Conservation (phyloP, 2,329 filamentous ascomycete species). For the Venturiaceae sp. region DNA sequence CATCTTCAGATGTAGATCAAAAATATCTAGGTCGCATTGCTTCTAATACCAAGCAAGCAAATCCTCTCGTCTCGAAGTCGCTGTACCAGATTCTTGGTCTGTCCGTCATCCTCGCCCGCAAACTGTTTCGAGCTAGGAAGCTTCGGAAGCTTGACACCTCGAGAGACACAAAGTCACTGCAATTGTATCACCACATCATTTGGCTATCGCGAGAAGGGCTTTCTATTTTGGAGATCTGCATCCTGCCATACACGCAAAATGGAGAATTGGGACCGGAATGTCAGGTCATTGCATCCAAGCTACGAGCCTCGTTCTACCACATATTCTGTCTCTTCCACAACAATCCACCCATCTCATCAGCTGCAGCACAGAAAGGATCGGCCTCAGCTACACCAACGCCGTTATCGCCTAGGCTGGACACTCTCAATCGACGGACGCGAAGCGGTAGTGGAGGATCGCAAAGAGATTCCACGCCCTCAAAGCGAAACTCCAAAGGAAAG, state of each 20-base stretch:
- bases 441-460: conserved; percentile 1
- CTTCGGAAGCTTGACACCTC: conserved; percentile 71
- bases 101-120: conserved; percentile 76
- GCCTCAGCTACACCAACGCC: neutral
- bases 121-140: conserved; percentile 74
- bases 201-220: conserved; percentile 92
- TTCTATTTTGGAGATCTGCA: conserved; percentile 73
- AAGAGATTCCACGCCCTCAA: neutral
- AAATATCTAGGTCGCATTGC: conserved; percentile 91
- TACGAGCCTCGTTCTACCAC: conserved; percentile 90
- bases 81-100: conserved; percentile 88
- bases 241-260: conserved; percentile 67
- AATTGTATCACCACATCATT: conserved; percentile 83
- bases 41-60: conserved; percentile 65
- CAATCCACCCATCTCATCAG: conserved; percentile 55
- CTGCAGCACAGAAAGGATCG: conserved; percentile 1
- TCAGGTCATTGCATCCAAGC: conserved; percentile 82
- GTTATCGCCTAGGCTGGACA: neutral
- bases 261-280: conserved; percentile 64
- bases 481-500: conserved; percentile 11
- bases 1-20: conserved; percentile 92
- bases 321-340: conserved; percentile 97
- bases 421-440: neutral
- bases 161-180: conserved; percentile 67
- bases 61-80: conserved; percentile 68